A percentile compares a stretch with the other conserved stretches of the same genome.
Evolutionary conservation across 108 stramenopile genomes (phyloP).

Genomic region (Cyclotella choctawhatcheeana): DNA sequence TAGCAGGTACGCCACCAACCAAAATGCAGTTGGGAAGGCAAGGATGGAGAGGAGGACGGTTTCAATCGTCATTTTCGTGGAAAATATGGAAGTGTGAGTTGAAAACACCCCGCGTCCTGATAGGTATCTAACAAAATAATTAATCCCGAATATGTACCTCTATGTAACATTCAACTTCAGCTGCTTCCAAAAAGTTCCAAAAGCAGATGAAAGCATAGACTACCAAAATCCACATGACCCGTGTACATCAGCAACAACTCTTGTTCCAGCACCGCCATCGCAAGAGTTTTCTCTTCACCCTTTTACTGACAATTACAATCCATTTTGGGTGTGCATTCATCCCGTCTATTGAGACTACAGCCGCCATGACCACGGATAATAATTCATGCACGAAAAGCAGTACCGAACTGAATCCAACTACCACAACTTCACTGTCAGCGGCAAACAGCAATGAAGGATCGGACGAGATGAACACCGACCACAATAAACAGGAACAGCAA

Average conservation of each 20-base stretch:
- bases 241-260: no score
- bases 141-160: no score
- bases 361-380: slow-evolving; percentile 39
- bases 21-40: slow-evolving; percentile 82
- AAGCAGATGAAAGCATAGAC: no score
- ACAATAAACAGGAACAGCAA: neutral
- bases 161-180: no score
- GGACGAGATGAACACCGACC: neutral
- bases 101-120: no score
- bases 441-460: neutral
- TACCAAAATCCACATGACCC: no score
- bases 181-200: no score
- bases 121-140: no score
- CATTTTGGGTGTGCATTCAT: slow-evolving; percentile 15
- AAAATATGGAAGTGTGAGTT: no score
- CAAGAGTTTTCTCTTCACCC: neutral
- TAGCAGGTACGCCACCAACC: slow-evolving; percentile 76
- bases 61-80: slow-evolving; percentile 21
- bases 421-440: neutral
- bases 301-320: neutral
- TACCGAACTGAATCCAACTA: neutral
- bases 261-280: neutral
- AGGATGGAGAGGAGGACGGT: slow-evolving; percentile 46
- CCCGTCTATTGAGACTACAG: slow-evolving; percentile 7
- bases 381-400: slow-evolving; percentile 3